Evolutionary conservation across 768 basidiomycete species (phyloP), one percentile per base, ranked within the genome.

Genomic region (Suillus subalutaceus): DNA sequence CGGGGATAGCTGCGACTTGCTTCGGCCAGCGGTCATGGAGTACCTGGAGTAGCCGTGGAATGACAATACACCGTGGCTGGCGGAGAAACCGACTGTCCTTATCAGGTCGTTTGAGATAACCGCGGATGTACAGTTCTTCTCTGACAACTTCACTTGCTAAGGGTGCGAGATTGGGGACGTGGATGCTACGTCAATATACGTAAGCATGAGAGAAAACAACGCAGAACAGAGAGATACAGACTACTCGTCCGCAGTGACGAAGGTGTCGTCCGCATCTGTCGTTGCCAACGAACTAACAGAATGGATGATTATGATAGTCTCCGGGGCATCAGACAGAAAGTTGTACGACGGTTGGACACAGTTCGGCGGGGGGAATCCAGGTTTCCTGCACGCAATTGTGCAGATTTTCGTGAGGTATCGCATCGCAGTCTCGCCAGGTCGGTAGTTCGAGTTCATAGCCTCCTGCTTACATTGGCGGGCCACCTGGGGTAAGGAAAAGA

Each of bases 111-210:
- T 65, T 71, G 52, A 74, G 20, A 66, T 75, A 77, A 20, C 76
- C 76, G 62, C 68, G 68, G 62, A 55, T 44, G 57, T 72, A 77
- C 3, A 77, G 66, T 57, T 77, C 75, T 60, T 77, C 68, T 62
- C 65, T 75, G 62, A 77, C 62, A 12, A n/a, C 41, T 60, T 77
- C 66, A 23, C 76, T 75, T 1, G 76, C 76, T 40, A 77, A 60
- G 12, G 74, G 75, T 0, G 68, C 68, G 35, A 75, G 68, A 67
- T 62, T 57, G 40, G 41, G 55, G 26, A 37, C 23, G 23, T 16
- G 46, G 35, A 32, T 63, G 35, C 71, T 75, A 63, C 9, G 37
- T 30, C 58, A 15, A 59, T n/a, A 38, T 46, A 68, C 35, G 67
- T 67, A 13, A 48, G 3, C 37, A 40, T 23, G 40, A 16, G 26